Conservation (phyloP, 495 filamentous ascomycete species). For the Parachaetomium inaequale region DNA sequence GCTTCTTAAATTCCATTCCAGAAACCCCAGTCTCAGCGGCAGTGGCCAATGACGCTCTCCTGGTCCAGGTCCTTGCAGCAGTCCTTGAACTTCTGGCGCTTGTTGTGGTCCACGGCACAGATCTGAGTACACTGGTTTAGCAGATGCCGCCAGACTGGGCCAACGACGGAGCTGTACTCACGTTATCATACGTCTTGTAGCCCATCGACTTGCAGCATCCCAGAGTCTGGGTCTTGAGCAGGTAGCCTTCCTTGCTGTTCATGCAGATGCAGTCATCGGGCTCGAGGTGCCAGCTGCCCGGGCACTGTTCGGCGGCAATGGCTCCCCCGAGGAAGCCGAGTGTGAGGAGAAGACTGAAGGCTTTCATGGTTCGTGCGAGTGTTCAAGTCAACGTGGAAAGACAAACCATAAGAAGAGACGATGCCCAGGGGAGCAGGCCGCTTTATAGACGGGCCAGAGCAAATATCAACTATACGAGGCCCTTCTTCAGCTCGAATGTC, state of each 20-base stretch:
- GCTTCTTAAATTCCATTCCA: neutral
- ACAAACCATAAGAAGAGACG: neutral
- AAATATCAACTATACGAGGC: neutral
- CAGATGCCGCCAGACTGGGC: neutral
- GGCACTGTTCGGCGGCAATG: conserved; percentile 22
- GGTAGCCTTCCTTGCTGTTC: conserved; percentile 26
- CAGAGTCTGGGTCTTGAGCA: conserved; percentile 26
- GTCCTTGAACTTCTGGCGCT: conserved; percentile 32
- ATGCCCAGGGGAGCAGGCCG: neutral
- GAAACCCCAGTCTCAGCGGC: conserved; percentile 21
- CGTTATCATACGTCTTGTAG: conserved; percentile 27
- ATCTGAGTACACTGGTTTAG: conserved; percentile 21
- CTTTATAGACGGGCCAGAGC: neutral
- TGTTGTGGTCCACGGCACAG: conserved; percentile 28
- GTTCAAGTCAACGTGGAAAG: neutral
- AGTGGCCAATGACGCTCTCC: conserved; percentile 36
- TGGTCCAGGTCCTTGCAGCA: conserved; percentile 34
- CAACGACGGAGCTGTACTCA: conserved; percentile 5
- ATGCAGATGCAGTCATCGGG: conserved; percentile 38
- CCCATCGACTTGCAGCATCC: conserved; percentile 23
- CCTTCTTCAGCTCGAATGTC: neutral
- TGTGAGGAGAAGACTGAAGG: conserved; percentile 11
- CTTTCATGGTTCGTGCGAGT: conserved; percentile 19
- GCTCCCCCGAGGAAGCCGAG: conserved; percentile 17
- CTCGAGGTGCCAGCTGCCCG: conserved; percentile 29